A percentile compares a stretch with the other conserved stretches of the same genome.
Conservation (phyloP, 371 early-diverging fungal genomes). For the Zopfochytrium polystomum region DNA sequence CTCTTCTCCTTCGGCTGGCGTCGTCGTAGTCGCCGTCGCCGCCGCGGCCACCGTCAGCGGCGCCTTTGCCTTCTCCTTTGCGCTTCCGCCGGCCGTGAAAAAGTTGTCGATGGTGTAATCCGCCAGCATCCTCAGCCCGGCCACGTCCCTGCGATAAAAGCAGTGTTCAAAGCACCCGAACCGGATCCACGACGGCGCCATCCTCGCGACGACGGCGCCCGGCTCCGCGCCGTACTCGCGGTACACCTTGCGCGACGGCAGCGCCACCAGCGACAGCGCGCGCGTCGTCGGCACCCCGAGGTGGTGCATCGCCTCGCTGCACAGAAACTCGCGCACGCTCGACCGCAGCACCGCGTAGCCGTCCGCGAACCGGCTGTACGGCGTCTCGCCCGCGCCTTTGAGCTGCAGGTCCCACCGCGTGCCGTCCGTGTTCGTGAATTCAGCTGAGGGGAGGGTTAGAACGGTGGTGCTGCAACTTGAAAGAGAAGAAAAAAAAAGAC, state of each 20-base stretch:
- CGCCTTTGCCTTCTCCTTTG: too few species aligned
- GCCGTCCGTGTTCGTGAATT: background rate
- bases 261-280: conserved; percentile 64
- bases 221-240: conserved; percentile 63
- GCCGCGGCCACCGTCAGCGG: background rate
- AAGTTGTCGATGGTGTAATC: conserved; percentile 62
- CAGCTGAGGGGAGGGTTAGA: too few species aligned
- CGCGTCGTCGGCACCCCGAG: conserved; percentile 77
- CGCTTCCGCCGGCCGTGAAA: conserved; percentile 16
- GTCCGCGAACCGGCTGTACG: conserved; percentile 84
- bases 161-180: conserved; percentile 87
- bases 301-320: conserved; percentile 34
- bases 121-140: conserved; percentile 57
- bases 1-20: conserved; percentile 8
- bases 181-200: conserved; percentile 80
- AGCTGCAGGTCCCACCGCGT: conserved; percentile 73
- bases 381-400: conserved; percentile 82
- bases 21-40: background rate
- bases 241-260: conserved; percentile 56
- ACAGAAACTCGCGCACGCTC: conserved; percentile 66
- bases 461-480: too few species aligned
- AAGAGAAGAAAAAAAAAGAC: too few species aligned
- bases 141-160: conserved; percentile 60
- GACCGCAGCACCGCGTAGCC: conserved; percentile 78
- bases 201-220: conserved; percentile 73